Base-by-base conservation (phyloP, 768 basidiomycete genomes). In the Termitomyces heimii region DNA sequence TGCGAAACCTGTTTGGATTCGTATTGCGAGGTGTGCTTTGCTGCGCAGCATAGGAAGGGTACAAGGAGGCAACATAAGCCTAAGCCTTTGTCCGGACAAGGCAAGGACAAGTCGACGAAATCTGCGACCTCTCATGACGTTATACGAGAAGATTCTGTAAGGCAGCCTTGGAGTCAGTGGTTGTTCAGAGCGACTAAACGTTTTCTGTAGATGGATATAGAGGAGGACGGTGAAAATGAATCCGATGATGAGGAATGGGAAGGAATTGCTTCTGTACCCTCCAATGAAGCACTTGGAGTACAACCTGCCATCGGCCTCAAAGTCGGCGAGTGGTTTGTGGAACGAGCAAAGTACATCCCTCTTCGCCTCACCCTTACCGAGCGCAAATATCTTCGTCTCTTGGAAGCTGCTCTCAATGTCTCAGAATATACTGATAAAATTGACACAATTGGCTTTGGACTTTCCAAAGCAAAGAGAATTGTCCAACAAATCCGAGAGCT, bases 351-450 rank as follows among this genome's bases (percentile, higher is more conserved):
- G 68, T 90, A 75, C 69, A 92, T 93, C 54, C 92, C 92, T 0
- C 70, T 93, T 29, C 89, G 92, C 24, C 75, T 94, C 29, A 86
- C 85, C 1, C 72, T 89, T 43, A 65, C 66, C 29, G 92, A 94
- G 69, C 88, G 92, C 61, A 94, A 94, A 70, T 89, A 78, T 68
- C 85, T 94, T 55, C 88, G 92, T 28, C 80, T 94, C 5, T 77
- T 94, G 48, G 92, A 94, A 57, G 92, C 91, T 9, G 92, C 92
- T 2, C 80, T 94, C 40, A 82, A 82, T 49, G 90, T 92, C 37
- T 90, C 88, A 16, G 92, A 94, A 68, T 93, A 93, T 67, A 94
- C 92, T 43, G 92, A 94, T 76, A 92, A 91, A 67, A 89, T 93
- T 32, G 92, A 94, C 72, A 90, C 86, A 49, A 71, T 92, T 40